phyloP scores from a whole-genome alignment of 495 filamentous ascomycete genomes.

The Penicillium coffeae region DNA sequence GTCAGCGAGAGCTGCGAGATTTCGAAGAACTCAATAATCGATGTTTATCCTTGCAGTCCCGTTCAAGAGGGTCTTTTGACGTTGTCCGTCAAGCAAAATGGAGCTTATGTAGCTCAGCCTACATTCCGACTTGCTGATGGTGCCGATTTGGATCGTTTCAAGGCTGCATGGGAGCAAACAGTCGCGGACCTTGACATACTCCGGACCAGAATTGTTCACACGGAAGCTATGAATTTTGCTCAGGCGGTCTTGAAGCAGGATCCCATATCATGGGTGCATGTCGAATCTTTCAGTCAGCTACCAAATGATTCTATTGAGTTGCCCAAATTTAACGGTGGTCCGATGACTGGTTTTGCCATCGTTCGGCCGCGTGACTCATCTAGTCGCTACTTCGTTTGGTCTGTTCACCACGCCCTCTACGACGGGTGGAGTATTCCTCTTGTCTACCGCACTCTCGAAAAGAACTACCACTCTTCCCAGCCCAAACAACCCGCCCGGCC shows the following conservation, averaged over 20 bases:
- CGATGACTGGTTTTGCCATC: conserved; percentile 53
- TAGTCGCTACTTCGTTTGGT: conserved; percentile 53
- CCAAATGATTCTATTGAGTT: conserved; percentile 40
- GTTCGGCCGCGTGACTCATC: conserved; percentile 27
- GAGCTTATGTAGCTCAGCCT: conserved; percentile 51
- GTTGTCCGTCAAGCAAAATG: conserved; percentile 50
- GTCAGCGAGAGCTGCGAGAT: conserved; percentile 42
- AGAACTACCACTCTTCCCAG: conserved; percentile 30
- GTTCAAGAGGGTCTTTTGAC: conserved; percentile 68
- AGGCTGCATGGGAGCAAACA: conserved; percentile 49
- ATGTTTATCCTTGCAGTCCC: conserved; percentile 67
- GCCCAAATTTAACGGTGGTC: conserved; percentile 50
- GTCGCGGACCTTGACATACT: conserved; percentile 49
- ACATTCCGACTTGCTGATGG: conserved; percentile 40
- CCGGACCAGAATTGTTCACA: conserved; percentile 53
- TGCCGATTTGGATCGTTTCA: conserved; percentile 47
- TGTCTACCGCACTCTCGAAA: conserved; percentile 54
- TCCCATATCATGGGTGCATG: conserved; percentile 45
- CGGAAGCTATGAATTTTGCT: conserved; percentile 40
- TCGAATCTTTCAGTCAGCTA: conserved; percentile 40
- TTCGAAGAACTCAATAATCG: conserved; percentile 34
- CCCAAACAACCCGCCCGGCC: conserved; percentile 16
- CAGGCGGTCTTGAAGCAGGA: conserved; percentile 53
- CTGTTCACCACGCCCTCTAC: conserved; percentile 66
- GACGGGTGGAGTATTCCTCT: conserved; percentile 65